Evolutionary conservation across 129 eudicot species (phyloP).

Genomic region (Escallonia herrerae): DNA sequence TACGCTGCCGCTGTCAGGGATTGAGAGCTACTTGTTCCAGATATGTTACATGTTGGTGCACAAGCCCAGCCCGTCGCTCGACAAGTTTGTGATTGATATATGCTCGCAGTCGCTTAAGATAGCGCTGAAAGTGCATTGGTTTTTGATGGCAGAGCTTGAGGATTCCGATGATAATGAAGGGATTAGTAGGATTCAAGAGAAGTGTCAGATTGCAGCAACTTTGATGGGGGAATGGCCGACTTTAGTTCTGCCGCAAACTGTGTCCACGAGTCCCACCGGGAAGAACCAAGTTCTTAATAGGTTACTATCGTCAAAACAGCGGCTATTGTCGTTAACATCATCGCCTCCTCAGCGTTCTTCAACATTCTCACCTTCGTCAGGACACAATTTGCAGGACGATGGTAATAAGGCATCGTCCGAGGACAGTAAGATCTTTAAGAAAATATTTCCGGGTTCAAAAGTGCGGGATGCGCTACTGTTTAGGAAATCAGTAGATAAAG

Average conservation of each 20-base stretch:
- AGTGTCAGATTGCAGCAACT: slow-evolving; percentile 95
- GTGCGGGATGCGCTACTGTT: slow-evolving; percentile 79
- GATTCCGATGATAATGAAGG: slow-evolving; percentile 95
- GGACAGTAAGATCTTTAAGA: slow-evolving; percentile 75
- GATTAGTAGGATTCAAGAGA: slow-evolving; percentile 92
- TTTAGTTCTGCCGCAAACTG: slow-evolving; percentile 57
- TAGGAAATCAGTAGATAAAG: slow-evolving; percentile 69
- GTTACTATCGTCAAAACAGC: slow-evolving; percentile 71
- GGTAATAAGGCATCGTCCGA: slow-evolving; percentile 68
- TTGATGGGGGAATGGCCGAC: slow-evolving; percentile 96
- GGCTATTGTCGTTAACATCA: slow-evolving; percentile 63
- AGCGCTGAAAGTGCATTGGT: slow-evolving; percentile 94
- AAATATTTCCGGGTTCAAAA: slow-evolving; percentile 70
- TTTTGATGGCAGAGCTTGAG: slow-evolving; percentile 96
- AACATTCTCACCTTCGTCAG: slow-evolving; percentile 52
- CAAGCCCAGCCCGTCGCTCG: slow-evolving; percentile 92
- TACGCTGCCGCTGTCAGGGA: slow-evolving; percentile 85
- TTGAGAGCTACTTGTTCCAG: slow-evolving; percentile 97
- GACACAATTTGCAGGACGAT: slow-evolving; percentile 49
- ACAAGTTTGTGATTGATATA: slow-evolving; percentile 89
- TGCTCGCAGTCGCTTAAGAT: slow-evolving; percentile 79
- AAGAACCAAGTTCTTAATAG: slow-evolving; percentile 79
- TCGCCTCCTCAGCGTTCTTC: slow-evolving; percentile 74
- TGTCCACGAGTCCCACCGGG: slow-evolving; percentile 37
- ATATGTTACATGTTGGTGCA: slow-evolving; percentile 92